Evolutionary conservation across 2,329 filamentous ascomycete species (phyloP), one percentile per base, ranked within the genome.

Genomic region (Helicocarpus griseus): DNA sequence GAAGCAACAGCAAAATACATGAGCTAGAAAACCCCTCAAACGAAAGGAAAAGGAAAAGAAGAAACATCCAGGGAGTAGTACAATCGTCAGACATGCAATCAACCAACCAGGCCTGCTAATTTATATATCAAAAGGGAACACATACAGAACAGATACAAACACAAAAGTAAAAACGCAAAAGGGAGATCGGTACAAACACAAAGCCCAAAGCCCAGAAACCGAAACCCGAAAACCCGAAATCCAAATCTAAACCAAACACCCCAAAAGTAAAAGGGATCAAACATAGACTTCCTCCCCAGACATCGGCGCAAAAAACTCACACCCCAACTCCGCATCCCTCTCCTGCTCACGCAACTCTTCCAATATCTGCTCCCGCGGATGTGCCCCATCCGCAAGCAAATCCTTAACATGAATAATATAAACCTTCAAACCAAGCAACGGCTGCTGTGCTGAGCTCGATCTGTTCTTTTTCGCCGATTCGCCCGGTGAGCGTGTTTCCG

Each of bases 361-460:
- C 21, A 93, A 61, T 33, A 97, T 95, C 1, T 70, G 77, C 3
- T 87, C 81, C 33, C 74, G 78, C 1, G 78, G 81, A 45, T 72
- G 66, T 24, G 80, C 80, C 0, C 82, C 87, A 63, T 95, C 89
- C 7, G 77, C 74, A 51, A 96, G 72, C 21, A 79, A 85, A 57
- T 97, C 91, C 66, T 98, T 98, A 62, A 97, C 80, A 64, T 98
- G 93, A 35, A 97, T 97, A 51, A 97, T 81, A 47, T 96, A 83
- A 1, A 98, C 75, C 56, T 82, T 86, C 26, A 97, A 65, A 0
- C 89, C 89, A 49, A 76, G 73, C 4, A 98, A 74, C 5, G 83
- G 82, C 19, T 43, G 43, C 36, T 7, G 36, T 3, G 22, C 43
- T 26, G 6, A 26, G 38, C 14, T 28, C 6, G 33, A 38, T 17